Base-by-base conservation (phyloP, 257 asterid species). In the Asclepias syriaca region DNA sequence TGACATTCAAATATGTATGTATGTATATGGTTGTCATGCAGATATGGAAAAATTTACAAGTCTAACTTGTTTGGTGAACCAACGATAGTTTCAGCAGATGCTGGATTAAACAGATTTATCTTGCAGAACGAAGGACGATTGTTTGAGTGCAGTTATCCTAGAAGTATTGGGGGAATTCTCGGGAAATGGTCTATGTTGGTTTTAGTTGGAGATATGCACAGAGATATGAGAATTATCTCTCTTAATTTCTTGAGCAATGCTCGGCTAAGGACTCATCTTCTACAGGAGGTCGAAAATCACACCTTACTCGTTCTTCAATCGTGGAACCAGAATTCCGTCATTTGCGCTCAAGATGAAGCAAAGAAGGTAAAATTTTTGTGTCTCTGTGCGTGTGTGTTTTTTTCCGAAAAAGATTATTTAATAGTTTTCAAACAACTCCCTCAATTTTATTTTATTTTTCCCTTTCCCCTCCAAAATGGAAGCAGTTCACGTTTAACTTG, bases 121-220 rank as follows among this genome's bases (percentile, higher is more conserved):
- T 74, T 93, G 3, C 96, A 87, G 68, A 93, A 93, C 65, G 98
- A 92, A 77, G 98, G 98, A 29, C 80, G 77, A 39, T 61, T 93
- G 66, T 93, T 93, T 75, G 97, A 93, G 63, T 93, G 97, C 81
- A 93, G 91, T 72, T 93, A 93, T 39, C 98, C 98, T 0, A 85
- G 90, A 37, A 93, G 98, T 82, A 93, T 91, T 54, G 98, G 98
- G 18, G 98, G 96, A 40, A 93, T 93, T 55, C 94, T 93, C 15
- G 98, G 98, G 39, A 91, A 93, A 73, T 93, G 97, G 97, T 93
- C 98, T 3, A 93, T 93, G 98, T 72, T 93, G 8, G 98, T 91
- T 65, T 75, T 87, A 72, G 98, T 90, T 14, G 98, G 98, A 46
- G 96, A 91, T 60, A 89, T 93, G 98, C 98, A 93, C 76, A 82